These are phyloP conservation scores for Spencermartinsiella europaea DNA, from an alignment of 805 yeast species.

Conservation along the genomic window DNA sequence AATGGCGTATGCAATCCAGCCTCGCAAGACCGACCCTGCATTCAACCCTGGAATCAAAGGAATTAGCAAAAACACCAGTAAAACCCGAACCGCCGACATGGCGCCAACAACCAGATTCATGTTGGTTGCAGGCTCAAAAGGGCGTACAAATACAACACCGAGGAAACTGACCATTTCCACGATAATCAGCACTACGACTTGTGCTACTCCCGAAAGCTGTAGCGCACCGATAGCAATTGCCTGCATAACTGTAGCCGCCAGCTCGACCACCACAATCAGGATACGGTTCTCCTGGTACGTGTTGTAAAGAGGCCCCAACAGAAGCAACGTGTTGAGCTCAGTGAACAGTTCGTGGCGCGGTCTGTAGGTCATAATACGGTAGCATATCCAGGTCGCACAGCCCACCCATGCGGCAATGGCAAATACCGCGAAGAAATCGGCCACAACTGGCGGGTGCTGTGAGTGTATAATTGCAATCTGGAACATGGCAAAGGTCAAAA, in stretches of 20 bases:
- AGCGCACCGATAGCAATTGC: slow-evolving; percentile 31
- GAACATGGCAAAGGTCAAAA: slow-evolving; percentile 26
- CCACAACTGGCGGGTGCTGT: slow-evolving; percentile 17
- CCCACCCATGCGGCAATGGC: slow-evolving; percentile 25
- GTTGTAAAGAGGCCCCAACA: slow-evolving; percentile 31
- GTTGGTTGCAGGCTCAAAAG: slow-evolving; percentile 24
- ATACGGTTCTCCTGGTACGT: slow-evolving; percentile 24
- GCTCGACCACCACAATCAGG: slow-evolving; percentile 17
- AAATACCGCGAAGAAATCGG: slow-evolving; percentile 27
- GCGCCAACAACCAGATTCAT: slow-evolving; percentile 23
- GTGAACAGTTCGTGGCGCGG: slow-evolving; percentile 25
- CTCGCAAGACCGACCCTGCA: slow-evolving; percentile 19
- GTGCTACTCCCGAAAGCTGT: slow-evolving; percentile 33
- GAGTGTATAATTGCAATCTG: slow-evolving; percentile 24
- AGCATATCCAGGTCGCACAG: slow-evolving; percentile 14
- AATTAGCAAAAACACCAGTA: slow-evolving; percentile 22
- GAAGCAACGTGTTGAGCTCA: slow-evolving; percentile 24
- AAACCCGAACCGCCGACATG: slow-evolving; percentile 20
- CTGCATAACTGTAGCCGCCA: slow-evolving; percentile 23
- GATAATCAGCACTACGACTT: slow-evolving; percentile 28
- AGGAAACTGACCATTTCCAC: slow-evolving; percentile 24
- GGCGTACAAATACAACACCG: slow-evolving; percentile 21
- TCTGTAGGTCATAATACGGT: slow-evolving; percentile 8
- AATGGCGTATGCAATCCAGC: slow-evolving; percentile 32
- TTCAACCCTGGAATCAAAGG: slow-evolving; percentile 25